Conservation (phyloP, 306 rosid species). For the Benincasa hispida region DNA sequence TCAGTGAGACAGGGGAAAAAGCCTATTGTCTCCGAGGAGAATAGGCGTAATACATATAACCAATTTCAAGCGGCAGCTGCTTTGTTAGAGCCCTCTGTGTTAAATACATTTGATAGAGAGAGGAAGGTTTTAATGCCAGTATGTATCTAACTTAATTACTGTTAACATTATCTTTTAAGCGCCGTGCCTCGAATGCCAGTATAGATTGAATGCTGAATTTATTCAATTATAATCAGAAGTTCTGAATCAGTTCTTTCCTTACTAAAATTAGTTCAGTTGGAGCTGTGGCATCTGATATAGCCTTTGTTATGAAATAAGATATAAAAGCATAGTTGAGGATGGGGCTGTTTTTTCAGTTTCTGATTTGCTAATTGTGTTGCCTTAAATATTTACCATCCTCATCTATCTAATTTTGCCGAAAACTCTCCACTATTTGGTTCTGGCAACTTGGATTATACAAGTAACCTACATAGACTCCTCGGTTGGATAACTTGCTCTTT, state of each 20-base stretch:
- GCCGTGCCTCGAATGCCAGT: background rate
- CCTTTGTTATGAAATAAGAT: background rate
- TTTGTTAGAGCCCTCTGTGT: slow-evolving; percentile 33
- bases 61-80: slow-evolving; percentile 20
- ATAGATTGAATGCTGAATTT: background rate
- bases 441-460: background rate
- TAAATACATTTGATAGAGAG: slow-evolving; percentile 45
- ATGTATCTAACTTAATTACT: slow-evolving; percentile 15
- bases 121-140: slow-evolving; percentile 45
- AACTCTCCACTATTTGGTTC: background rate
- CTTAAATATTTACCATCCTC: background rate
- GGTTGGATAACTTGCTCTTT: slow-evolving; percentile 12
- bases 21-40: slow-evolving; percentile 38
- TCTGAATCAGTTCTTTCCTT: background rate
- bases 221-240: background rate
- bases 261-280: background rate
- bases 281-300: background rate
- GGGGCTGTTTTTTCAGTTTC: background rate
- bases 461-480: background rate
- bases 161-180: background rate
- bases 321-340: background rate
- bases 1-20: slow-evolving; percentile 30
- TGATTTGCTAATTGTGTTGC: background rate
- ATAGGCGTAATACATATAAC: slow-evolving; percentile 38
- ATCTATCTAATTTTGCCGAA: background rate